A percentile compares a stretch with the other conserved stretches of the same genome.
Evolutionary conservation across 116 monocot species (phyloP).

Genomic region (Papilionanthe hybrid): DNA sequence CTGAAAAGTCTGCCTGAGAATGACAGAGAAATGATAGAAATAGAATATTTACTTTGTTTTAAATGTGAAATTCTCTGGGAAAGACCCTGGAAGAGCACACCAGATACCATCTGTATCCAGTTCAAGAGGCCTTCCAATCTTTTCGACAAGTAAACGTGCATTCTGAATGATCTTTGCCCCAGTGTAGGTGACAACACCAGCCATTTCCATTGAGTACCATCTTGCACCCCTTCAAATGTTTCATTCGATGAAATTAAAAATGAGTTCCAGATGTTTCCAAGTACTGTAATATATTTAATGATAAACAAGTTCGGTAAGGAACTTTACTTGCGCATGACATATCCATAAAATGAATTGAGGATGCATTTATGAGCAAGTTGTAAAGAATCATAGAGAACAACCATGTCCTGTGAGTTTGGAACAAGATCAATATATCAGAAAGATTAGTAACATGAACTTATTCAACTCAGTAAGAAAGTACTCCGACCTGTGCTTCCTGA

Average conservation of each 20-base stretch:
- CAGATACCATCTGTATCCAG: conserved; percentile 99
- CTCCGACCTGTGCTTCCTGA: conserved; percentile 87
- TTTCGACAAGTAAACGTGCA: conserved; percentile 91
- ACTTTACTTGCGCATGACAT: conserved; percentile 99
- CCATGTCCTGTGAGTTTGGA: conserved; percentile 79
- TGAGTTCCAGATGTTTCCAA: neutral
- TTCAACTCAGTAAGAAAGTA: neutral
- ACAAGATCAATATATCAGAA: conserved; percentile 3
- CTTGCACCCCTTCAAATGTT: conserved; percentile 73
- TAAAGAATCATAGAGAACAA: conserved; percentile 95
- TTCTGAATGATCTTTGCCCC: conserved; percentile 99
- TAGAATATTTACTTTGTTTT: conserved; percentile 55
- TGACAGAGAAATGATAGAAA: conserved; percentile 8
- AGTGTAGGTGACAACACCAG: conserved; percentile 98
- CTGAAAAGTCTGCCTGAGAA: neutral
- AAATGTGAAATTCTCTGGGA: conserved; percentile 95
- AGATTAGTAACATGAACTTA: neutral
- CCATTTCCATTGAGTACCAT: conserved; percentile 99
- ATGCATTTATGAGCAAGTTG: conserved; percentile 99
- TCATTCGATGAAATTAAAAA: conserved; percentile 3
- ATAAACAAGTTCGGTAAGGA: conserved; percentile 2
- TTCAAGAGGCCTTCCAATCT: conserved; percentile 93
- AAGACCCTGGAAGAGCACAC: conserved; percentile 98
- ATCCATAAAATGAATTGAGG: conserved; percentile 98
- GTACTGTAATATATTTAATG: neutral